Percentiles rank a stretch among this genome's conserved stretches.
phyloP scores from a whole-genome alignment of 2,329 filamentous ascomycete species.

The Magnaporthales sp. region DNA sequence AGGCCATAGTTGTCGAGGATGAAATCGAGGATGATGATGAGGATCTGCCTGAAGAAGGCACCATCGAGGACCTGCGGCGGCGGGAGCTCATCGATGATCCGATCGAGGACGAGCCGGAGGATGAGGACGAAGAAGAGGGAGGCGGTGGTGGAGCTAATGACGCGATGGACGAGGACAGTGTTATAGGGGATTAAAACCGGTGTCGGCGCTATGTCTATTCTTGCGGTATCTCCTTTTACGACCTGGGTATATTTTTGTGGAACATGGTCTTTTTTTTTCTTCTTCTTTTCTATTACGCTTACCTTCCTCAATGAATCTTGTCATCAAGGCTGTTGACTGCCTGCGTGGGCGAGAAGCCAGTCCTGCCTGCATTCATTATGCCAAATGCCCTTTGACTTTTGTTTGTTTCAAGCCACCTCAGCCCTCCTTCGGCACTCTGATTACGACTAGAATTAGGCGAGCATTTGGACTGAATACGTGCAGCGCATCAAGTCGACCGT shows the following conservation, averaged over 20 bases:
- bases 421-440: background rate
- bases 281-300: background rate
- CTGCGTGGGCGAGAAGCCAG: background rate
- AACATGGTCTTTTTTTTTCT: background rate
- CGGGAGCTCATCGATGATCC: slow-evolving; percentile 45
- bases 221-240: background rate
- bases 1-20: slow-evolving; percentile 36
- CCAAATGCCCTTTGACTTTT: background rate
- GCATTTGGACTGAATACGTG: background rate
- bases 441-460: background rate
- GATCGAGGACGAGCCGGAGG: slow-evolving; percentile 32
- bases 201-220: slow-evolving; percentile 2
- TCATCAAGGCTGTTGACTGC: background rate
- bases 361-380: background rate
- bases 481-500: background rate
- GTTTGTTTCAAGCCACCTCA: background rate
- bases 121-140: slow-evolving; percentile 20
- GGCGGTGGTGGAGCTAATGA: slow-evolving; percentile 17
- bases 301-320: background rate
- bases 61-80: slow-evolving; percentile 45
- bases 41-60: slow-evolving; percentile 48
- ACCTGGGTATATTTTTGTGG: background rate
- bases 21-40: slow-evolving; percentile 21
- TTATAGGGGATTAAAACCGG: slow-evolving; percentile 33
- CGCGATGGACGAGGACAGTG: slow-evolving; percentile 30